Conservation (phyloP, 2,329 filamentous ascomycete species). For the Dryadomyces quercivorus region DNA sequence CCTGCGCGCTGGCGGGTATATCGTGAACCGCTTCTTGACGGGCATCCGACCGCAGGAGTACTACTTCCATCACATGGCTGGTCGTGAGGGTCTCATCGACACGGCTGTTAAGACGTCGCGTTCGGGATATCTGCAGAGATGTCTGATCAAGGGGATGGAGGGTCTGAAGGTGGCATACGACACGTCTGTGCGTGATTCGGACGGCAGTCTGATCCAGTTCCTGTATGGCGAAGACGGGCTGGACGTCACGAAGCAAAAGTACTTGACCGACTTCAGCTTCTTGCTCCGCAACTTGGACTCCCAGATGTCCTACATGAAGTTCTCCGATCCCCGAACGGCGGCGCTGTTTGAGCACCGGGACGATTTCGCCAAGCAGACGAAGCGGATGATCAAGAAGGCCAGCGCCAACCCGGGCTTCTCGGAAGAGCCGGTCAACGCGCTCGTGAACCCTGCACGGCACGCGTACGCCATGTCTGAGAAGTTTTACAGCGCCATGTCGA, state of each 20-base stretch:
- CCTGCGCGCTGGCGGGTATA: conserved; percentile 81
- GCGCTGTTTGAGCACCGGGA: conserved; percentile 39
- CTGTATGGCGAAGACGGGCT: conserved; percentile 93
- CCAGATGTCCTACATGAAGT: conserved; percentile 63
- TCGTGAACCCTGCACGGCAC: conserved; percentile 64
- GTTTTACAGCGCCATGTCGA: conserved; percentile 60
- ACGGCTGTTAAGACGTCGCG: conserved; percentile 97
- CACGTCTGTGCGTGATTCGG: conserved; percentile 83
- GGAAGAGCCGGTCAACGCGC: conserved; percentile 63
- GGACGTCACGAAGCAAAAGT: conserved; percentile 88
- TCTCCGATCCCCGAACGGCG: conserved; percentile 36
- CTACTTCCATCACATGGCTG: conserved; percentile 99
- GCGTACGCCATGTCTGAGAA: conserved; percentile 82
- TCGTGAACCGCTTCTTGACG: conserved; percentile 93
- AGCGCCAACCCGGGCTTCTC: conserved; percentile 42
- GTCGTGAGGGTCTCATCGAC: conserved; percentile 95
- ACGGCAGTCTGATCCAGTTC: conserved; percentile 89
- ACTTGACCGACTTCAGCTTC: conserved; percentile 83
- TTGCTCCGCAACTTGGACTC: conserved; percentile 76
- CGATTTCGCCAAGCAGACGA: conserved; percentile 64
- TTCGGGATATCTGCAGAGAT: conserved; percentile 91
- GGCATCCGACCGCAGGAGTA: conserved; percentile 96
- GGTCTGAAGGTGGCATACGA: conserved; percentile 88
- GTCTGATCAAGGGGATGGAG: conserved; percentile 98
- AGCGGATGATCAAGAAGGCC: conserved; percentile 64